Conservation (phyloP, 1,284 basidiomycete species). For the Coriolopsis trogii region DNA sequence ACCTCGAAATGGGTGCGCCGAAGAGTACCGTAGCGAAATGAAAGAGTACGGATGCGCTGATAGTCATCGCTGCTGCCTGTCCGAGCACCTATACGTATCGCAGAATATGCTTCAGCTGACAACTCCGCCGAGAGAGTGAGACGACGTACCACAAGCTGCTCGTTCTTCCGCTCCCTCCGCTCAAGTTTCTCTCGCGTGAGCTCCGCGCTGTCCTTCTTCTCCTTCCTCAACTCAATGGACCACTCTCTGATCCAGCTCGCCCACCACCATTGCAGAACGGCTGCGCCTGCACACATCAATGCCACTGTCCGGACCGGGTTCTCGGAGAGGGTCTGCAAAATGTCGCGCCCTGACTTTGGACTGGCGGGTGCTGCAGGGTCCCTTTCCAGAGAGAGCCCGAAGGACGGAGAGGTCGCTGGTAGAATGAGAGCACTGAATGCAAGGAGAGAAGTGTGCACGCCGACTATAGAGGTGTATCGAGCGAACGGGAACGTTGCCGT, state of each 20-base stretch:
- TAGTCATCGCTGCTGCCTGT: constrained; percentile 57
- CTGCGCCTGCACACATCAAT: constrained; percentile 62
- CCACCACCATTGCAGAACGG: constrained; percentile 74
- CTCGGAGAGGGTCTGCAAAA: constrained; percentile 67
- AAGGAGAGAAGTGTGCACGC: constrained; percentile 70
- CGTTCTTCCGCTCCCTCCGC: constrained; percentile 21
- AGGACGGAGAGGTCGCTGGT: constrained; percentile 54
- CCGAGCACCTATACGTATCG: constrained; percentile 43
- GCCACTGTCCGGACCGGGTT: constrained; percentile 62
- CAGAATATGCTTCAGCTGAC: background rate
- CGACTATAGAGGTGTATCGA: constrained; percentile 73
- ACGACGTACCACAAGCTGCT: constrained; percentile 39
- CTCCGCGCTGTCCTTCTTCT: constrained; percentile 26
- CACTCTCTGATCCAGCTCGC: constrained; percentile 64
- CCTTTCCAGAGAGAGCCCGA: constrained; percentile 34
- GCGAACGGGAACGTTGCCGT: constrained; percentile 43
- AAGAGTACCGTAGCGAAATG: constrained; percentile 64
- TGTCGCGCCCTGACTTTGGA: constrained; percentile 59
- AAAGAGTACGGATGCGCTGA: constrained; percentile 49
- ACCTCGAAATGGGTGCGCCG: constrained; percentile 75
- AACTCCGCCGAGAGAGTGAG: background rate
- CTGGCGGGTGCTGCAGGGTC: constrained; percentile 19
- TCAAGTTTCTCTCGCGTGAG: constrained; percentile 41
- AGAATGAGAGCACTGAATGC: constrained; percentile 67
- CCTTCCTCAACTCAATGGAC: constrained; percentile 32